A percentile compares a stretch with the other conserved stretches of the same genome.
phyloP scores from a whole-genome alignment of 1,284 basidiomycete species.

The Phaffia rhodozyma region DNA sequence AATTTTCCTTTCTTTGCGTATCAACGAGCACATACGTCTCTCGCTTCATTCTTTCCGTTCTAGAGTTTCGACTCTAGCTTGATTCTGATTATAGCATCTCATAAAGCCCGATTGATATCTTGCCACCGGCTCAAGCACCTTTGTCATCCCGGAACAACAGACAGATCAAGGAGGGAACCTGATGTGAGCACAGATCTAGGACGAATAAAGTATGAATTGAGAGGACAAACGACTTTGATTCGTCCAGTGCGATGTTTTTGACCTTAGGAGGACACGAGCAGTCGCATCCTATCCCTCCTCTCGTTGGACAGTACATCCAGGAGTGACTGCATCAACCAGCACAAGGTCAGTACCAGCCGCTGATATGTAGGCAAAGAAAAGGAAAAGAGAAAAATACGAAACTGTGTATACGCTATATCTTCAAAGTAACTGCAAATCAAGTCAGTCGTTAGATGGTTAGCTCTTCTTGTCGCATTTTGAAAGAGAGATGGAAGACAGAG shows the following conservation, averaged over 20 bases:
- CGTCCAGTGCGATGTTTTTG: background rate
- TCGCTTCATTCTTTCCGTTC: too few relatives aligned
- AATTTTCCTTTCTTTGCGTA: too few relatives aligned
- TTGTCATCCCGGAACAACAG: too few relatives aligned
- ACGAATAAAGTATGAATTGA: background rate
- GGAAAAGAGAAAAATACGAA: background rate
- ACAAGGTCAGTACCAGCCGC: background rate
- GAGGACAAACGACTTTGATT: constrained; percentile 5
- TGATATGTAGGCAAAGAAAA: background rate
- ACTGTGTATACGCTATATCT: constrained; percentile 8
- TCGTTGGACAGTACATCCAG: constrained; percentile 8
- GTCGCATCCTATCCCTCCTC: constrained; percentile 12
- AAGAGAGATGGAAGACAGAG: too few relatives aligned
- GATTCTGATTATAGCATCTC: too few relatives aligned
- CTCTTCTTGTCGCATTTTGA: too few relatives aligned
- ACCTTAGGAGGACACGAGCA: background rate
- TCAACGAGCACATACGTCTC: too few relatives aligned
- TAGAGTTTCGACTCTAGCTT: too few relatives aligned
- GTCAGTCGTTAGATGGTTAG: too few relatives aligned
- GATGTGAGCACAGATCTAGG: too few relatives aligned
- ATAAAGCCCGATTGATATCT: background rate
- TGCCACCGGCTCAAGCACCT: constrained; percentile 6
- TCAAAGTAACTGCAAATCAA: constrained; percentile 1
- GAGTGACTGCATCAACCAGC: background rate
- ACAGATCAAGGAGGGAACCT: background rate